A percentile compares a stretch with the other conserved stretches of the same genome.
Conservation (phyloP, 2,329 filamentous ascomycete species). For the Penicillium corylophilum region DNA sequence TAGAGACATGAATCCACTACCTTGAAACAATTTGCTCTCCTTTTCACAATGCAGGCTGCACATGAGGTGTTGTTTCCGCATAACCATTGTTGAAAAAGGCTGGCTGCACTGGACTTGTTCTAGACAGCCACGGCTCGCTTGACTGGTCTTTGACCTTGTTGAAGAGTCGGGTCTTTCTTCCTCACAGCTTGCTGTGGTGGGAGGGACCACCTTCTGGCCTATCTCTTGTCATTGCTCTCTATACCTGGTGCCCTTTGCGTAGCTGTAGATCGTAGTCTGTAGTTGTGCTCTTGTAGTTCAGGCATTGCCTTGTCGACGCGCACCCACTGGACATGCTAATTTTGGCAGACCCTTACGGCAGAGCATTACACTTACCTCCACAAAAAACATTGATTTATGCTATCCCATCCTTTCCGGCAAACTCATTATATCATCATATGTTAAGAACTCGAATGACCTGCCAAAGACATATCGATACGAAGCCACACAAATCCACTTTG, state of each 20-base stretch:
- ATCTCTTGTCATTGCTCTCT: conserved; percentile 28
- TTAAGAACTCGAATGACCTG: too few relatives aligned
- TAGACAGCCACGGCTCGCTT: conserved; percentile 22
- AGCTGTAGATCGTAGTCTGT: conserved; percentile 18
- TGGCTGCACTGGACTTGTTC: conserved; percentile 20
- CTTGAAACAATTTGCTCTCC: conserved; percentile 28
- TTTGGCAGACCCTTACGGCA: background rate
- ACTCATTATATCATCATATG: too few relatives aligned
- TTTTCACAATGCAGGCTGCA: conserved; percentile 59
- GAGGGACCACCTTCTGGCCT: conserved; percentile 20
- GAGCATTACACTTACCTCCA: too few relatives aligned
- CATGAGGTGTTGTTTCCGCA: conserved; percentile 55
- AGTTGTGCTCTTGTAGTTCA: background rate
- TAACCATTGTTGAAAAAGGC: conserved; percentile 56
- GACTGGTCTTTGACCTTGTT: conserved; percentile 17
- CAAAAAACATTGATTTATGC: too few relatives aligned
- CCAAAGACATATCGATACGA: background rate
- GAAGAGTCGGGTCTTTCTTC: conserved; percentile 23
- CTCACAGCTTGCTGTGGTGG: conserved; percentile 4
- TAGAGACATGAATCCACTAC: conserved; percentile 41
- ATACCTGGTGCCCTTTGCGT: conserved; percentile 19
- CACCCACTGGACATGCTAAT: background rate
- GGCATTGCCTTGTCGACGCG: background rate
- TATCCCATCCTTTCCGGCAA: too few relatives aligned
- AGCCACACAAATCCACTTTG: background rate